Evolutionary conservation across 768 basidiomycete genomes (phyloP).

Genomic region (Candolleomyces eurysporus): DNA sequence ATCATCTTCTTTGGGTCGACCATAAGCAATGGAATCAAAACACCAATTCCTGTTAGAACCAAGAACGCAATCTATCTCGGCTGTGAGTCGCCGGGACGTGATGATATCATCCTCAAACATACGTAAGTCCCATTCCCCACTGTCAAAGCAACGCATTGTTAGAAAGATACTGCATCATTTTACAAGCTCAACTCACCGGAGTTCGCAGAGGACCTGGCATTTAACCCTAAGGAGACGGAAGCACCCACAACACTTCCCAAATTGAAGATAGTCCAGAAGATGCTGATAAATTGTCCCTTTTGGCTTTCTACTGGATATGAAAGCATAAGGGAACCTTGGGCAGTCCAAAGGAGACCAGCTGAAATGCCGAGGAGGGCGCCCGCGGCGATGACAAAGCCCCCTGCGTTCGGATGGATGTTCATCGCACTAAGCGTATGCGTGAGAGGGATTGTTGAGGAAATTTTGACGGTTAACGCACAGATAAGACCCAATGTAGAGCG

Average conservation of each 20-base stretch:
- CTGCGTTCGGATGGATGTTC: constrained; percentile 64
- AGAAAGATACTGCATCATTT: not conserved
- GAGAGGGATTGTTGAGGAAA: not conserved
- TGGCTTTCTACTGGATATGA: constrained; percentile 78
- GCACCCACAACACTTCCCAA: constrained; percentile 78
- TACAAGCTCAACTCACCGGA: constrained; percentile 30
- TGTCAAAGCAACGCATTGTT: constrained; percentile 17
- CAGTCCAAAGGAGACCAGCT: constrained; percentile 74
- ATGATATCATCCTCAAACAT: constrained; percentile 21
- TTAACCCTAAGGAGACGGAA: constrained; percentile 69
- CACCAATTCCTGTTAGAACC: constrained; percentile 67
- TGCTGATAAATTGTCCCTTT: constrained; percentile 74
- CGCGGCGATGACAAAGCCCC: constrained; percentile 64
- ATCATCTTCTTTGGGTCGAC: constrained; percentile 70
- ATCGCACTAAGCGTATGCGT: constrained; percentile 44
- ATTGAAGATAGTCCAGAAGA: constrained; percentile 87
- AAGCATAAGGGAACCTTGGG: constrained; percentile 83
- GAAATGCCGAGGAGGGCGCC: constrained; percentile 75
- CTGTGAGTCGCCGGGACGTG: not conserved
- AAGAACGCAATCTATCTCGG: constrained; percentile 68
- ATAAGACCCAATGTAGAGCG: constrained; percentile 71
- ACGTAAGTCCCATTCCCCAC: constrained; percentile 79
- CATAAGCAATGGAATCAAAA: constrained; percentile 66
- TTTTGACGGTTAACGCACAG: constrained; percentile 43
- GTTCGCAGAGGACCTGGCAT: constrained; percentile 54